Conservation (phyloP, 2,329 filamentous ascomycete species). For the Cytospora piceae region DNA sequence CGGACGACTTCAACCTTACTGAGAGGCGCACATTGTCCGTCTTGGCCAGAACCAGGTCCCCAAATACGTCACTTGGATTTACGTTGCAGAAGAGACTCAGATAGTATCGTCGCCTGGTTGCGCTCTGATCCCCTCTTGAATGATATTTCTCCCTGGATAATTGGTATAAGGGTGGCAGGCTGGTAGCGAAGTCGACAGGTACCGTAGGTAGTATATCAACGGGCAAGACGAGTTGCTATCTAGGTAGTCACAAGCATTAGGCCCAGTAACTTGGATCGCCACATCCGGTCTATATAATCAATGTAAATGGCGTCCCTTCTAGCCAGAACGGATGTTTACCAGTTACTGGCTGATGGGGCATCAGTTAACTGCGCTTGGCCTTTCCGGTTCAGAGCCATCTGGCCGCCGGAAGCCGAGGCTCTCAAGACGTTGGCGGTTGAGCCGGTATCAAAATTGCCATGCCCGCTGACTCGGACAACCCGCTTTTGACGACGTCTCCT, state of each 20-base stretch:
- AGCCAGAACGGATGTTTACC: background rate
- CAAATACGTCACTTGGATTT: background rate
- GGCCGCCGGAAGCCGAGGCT: background rate
- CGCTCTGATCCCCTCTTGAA: background rate
- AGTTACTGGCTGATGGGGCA: constrained; percentile 8
- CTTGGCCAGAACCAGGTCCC: background rate
- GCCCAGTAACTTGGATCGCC: constrained; percentile 8
- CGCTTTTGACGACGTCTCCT: constrained; percentile 4
- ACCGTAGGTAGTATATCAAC: constrained; percentile 11
- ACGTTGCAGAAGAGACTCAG: background rate
- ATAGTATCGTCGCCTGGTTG: background rate
- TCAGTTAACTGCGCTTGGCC: constrained; percentile 12
- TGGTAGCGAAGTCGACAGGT: constrained; percentile 1
- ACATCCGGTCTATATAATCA: constrained; percentile 7
- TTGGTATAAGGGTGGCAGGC: background rate
- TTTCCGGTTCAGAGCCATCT: constrained; percentile 1
- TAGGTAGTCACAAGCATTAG: constrained; percentile 5
- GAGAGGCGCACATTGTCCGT: background rate
- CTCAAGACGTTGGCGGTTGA: background rate
- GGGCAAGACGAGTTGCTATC: constrained; percentile 8
- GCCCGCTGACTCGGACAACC: constrained; percentile 15
- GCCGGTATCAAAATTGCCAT: constrained; percentile 8
- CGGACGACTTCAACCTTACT: background rate
- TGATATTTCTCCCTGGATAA: background rate
- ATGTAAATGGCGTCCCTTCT: constrained; percentile 3